phyloP scores from a whole-genome alignment of 140 eudicot genomes.

The Stevia rebaudiana region DNA sequence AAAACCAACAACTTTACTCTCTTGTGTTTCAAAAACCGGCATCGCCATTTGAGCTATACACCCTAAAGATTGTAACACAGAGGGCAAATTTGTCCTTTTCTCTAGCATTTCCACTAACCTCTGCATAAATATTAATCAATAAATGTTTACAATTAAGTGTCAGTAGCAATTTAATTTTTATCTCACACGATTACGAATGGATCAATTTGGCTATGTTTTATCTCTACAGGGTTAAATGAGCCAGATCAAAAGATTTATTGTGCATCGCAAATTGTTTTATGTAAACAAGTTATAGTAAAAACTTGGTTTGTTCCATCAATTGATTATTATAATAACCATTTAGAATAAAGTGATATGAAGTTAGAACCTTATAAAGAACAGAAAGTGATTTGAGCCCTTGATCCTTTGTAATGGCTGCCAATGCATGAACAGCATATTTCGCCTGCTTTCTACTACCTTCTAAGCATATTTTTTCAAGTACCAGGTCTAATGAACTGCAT shows the following conservation, averaged over 20 bases:
- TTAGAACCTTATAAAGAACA: slow-evolving; percentile 81
- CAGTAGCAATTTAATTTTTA: not conserved
- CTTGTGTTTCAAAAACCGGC: slow-evolving; percentile 97
- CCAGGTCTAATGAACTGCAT: slow-evolving; percentile 82
- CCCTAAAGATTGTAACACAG: slow-evolving; percentile 91
- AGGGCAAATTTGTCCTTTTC: slow-evolving; percentile 72
- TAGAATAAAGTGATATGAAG: slow-evolving; percentile 1
- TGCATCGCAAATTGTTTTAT: not conserved
- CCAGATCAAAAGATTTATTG: not conserved
- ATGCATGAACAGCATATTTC: slow-evolving; percentile 85
- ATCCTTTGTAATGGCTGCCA: slow-evolving; percentile 92
- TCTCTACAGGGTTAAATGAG: not conserved
- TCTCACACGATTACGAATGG: not conserved
- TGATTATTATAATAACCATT: not conserved
- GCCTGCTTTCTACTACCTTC: slow-evolving; percentile 97
- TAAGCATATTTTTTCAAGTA: slow-evolving; percentile 79
- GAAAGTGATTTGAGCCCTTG: slow-evolving; percentile 91
- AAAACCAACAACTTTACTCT: slow-evolving; percentile 64
- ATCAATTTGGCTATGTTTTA: not conserved
- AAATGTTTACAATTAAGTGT: slow-evolving; percentile 1
- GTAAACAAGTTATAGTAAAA: not conserved
- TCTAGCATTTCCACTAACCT: slow-evolving; percentile 84
- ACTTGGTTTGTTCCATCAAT: not conserved
- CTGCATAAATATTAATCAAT: slow-evolving; percentile 35
- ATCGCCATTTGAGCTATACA: slow-evolving; percentile 91